Conservation (phyloP, 257 asterid genomes). For the Schizonepeta tenuifolia region DNA sequence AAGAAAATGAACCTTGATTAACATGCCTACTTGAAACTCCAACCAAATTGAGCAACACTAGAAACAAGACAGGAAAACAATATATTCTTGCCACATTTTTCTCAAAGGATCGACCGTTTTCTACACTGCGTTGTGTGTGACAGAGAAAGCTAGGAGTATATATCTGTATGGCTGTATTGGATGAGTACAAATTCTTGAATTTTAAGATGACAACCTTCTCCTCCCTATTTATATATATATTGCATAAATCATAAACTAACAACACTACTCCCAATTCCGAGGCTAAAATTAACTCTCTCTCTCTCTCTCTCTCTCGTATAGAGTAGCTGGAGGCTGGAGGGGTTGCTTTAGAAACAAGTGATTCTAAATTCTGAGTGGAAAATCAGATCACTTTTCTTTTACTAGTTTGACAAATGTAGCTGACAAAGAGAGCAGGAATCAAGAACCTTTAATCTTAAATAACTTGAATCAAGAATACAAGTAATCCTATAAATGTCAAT, state of each 20-base stretch:
- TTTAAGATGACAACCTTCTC: background rate
- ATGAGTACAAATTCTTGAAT: slow-evolving; percentile 6
- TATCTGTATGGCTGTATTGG: background rate
- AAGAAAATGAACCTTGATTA: slow-evolving; percentile 30
- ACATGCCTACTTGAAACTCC: slow-evolving; percentile 47
- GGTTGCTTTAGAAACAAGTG: slow-evolving; percentile 64
- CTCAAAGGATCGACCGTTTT: too few species aligned
- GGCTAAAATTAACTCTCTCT: slow-evolving; percentile 4
- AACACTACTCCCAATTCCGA: background rate
- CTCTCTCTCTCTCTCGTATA: slow-evolving; percentile 18
- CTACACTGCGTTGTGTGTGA: slow-evolving; percentile 7
- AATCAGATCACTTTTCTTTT: slow-evolving; percentile 14
- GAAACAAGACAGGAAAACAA: slow-evolving; percentile 38
- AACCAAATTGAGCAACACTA: slow-evolving; percentile 41
- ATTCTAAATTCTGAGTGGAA: slow-evolving; percentile 37
- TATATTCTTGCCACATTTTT: slow-evolving; percentile 46
- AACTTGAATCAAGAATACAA: slow-evolving; percentile 32
- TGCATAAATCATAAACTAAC: background rate
- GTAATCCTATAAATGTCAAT: slow-evolving; percentile 30
- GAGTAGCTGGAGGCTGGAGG: slow-evolving; percentile 21
- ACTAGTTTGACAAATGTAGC: slow-evolving; percentile 39
- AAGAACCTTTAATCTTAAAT: slow-evolving; percentile 39
- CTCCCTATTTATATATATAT: background rate
- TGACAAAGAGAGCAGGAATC: slow-evolving; percentile 33
- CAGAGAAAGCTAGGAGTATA: slow-evolving; percentile 1